Percentiles rank a stretch among this genome's conserved stretches.
Conservation (phyloP, 2,329 filamentous ascomycete genomes). For the Cercospora sojina region DNA sequence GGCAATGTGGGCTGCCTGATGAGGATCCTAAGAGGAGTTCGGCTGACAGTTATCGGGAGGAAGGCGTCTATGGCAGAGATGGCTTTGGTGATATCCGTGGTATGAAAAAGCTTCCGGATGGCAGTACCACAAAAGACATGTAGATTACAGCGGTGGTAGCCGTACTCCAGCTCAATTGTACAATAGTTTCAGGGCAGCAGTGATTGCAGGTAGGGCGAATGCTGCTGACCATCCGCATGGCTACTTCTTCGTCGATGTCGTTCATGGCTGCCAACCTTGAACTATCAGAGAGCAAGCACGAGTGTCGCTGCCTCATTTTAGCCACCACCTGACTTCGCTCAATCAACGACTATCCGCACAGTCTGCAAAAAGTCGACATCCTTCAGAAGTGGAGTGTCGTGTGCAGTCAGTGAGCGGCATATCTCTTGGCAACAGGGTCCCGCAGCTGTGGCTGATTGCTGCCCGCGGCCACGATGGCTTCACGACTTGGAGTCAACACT, state of each 20-base stretch:
- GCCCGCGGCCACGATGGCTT: background rate
- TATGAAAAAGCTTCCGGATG: conserved; percentile 55
- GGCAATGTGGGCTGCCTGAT: conserved; percentile 70
- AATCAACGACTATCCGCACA: background rate
- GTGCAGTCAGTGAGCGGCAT: background rate
- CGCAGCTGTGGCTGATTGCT: background rate
- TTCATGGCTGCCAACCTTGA: background rate
- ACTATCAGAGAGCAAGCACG: background rate
- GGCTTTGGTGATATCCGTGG: conserved; percentile 44
- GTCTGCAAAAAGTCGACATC: background rate
- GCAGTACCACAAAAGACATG: conserved; percentile 59
- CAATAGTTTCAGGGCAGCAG: background rate
- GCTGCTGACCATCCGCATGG: background rate
- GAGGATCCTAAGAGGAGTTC: conserved; percentile 74
- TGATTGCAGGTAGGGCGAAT: background rate
- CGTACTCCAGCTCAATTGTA: background rate
- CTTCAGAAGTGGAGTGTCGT: background rate
- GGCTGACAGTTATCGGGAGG: conserved; percentile 75
- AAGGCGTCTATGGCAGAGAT: conserved; percentile 48
- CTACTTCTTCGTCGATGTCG: background rate
- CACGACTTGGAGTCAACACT: background rate
- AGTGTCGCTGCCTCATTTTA: background rate
- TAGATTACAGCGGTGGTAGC: conserved; percentile 34
- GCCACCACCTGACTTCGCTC: background rate
- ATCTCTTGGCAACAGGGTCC: background rate